Percentiles rank a stretch among this genome's conserved stretches.
Conservation (phyloP, 306 rosid species). For the Trifolium pratense region DNA sequence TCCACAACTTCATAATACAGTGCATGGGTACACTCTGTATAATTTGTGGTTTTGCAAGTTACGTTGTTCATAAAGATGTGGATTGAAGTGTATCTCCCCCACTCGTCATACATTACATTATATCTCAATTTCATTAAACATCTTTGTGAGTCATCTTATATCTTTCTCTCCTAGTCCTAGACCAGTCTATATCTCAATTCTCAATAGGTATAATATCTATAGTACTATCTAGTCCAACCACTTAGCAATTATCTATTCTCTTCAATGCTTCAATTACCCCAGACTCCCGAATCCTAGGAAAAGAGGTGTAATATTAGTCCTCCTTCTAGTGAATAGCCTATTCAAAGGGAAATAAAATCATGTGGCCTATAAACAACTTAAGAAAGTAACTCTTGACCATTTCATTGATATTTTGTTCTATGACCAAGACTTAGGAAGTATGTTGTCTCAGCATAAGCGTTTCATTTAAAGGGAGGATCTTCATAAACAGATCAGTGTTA, state of each 20-base stretch:
- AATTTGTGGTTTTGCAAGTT: background rate
- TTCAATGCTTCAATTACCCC: background rate
- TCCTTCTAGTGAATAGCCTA: background rate
- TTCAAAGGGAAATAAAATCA: background rate
- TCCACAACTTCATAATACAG: background rate
- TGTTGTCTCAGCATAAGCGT: constrained; percentile 3
- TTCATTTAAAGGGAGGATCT: constrained; percentile 11
- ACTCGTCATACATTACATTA: background rate
- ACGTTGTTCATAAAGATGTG: background rate
- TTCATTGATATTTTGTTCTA: background rate
- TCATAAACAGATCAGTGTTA: background rate
- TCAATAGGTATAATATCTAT: background rate
- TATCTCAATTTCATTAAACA: background rate
- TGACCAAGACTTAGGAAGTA: background rate
- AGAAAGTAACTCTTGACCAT: background rate
- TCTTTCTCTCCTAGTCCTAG: background rate
- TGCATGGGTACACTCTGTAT: background rate
- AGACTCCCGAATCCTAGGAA: background rate
- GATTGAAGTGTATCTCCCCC: background rate
- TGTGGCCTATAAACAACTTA: background rate
- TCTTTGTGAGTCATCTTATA: background rate
- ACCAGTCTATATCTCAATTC: background rate
- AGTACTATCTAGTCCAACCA: background rate
- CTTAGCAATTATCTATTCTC: background rate
- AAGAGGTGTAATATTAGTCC: background rate